A percentile compares a stretch with the other conserved stretches of the same genome.
phyloP scores from a whole-genome alignment of 495 filamentous ascomycete genomes.

The Penicillium coprophilum region DNA sequence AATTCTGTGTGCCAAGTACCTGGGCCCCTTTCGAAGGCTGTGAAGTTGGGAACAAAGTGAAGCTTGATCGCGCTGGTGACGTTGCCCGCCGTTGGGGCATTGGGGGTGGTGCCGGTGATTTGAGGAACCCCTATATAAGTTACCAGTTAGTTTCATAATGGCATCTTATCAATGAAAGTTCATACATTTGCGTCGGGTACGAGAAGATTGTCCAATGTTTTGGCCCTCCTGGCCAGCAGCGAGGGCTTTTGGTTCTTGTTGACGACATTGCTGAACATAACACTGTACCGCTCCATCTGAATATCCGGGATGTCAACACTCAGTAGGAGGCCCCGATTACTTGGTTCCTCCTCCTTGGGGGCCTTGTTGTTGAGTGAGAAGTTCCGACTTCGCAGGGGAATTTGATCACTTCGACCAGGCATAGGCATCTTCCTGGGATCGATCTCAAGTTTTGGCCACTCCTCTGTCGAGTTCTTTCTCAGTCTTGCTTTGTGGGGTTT shows the following conservation, averaged over 20 bases:
- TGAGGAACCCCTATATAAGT: constrained; percentile 20
- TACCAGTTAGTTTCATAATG: not conserved
- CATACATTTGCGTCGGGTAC: constrained; percentile 46
- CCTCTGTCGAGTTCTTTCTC: constrained; percentile 24
- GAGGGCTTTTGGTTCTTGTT: constrained; percentile 42
- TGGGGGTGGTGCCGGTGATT: constrained; percentile 19
- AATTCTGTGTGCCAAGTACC: constrained; percentile 34
- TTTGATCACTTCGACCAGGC: not conserved
- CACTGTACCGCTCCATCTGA: constrained; percentile 84
- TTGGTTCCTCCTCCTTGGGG: constrained; percentile 16
- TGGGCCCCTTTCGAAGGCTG: constrained; percentile 42
- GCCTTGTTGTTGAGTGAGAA: constrained; percentile 19
- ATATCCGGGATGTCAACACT: constrained; percentile 79
- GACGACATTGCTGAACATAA: constrained; percentile 88
- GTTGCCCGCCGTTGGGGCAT: constrained; percentile 51
- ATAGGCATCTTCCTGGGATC: constrained; percentile 10
- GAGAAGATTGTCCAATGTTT: constrained; percentile 61
- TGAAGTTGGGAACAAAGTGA: constrained; percentile 63
- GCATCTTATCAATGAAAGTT: not conserved
- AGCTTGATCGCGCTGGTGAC: constrained; percentile 58
- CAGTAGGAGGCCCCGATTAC: constrained; percentile 40
- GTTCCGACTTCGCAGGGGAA: constrained; percentile 17
- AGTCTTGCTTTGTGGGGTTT: constrained; percentile 1
- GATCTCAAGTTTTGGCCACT: constrained; percentile 34
- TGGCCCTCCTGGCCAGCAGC: constrained; percentile 66